phyloP scores from a whole-genome alignment of 2,329 filamentous ascomycete species.

The Colletotrichum melonis region DNA sequence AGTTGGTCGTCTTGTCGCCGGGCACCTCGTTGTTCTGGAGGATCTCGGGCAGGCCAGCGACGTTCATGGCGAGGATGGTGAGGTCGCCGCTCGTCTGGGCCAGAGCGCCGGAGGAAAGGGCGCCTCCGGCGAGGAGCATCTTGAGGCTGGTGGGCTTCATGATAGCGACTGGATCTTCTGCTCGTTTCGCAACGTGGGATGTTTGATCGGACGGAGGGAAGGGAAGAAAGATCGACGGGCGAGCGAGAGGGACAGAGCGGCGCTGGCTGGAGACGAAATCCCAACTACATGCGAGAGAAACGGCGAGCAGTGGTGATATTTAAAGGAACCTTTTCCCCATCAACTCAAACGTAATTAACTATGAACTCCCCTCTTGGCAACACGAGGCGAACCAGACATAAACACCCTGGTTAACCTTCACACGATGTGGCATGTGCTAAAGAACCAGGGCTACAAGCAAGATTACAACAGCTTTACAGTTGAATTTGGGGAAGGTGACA shows the following conservation, averaged over 20 bases:
- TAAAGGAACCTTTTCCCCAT: neutral
- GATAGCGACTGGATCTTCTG: neutral
- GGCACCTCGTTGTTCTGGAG: conserved; percentile 70
- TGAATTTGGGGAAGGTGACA: conserved; percentile 27
- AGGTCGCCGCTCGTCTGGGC: conserved; percentile 51
- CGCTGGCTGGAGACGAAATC: neutral
- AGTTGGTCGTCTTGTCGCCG: conserved; percentile 70
- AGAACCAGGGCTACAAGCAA: neutral
- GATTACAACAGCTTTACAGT: neutral
- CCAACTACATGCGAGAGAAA: neutral
- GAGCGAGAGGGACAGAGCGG: neutral
- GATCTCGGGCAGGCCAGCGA: conserved; percentile 67
- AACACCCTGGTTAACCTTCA: neutral
- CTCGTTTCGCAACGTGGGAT: neutral
- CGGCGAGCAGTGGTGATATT: neutral
- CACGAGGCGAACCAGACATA: neutral
- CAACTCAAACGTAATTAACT: neutral
- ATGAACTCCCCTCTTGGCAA: neutral
- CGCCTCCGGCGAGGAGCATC: conserved; percentile 26
- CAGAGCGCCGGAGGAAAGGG: conserved; percentile 6
- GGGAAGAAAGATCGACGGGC: neutral
- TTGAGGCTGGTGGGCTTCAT: conserved; percentile 27
- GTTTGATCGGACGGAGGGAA: neutral
- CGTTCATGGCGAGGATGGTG: conserved; percentile 66
- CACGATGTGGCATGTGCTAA: neutral